A percentile compares a stretch with the other conserved stretches of the same genome.
phyloP scores from a whole-genome alignment of 192 early-diverging fungal genomes.

The Thamnidium elegans region DNA sequence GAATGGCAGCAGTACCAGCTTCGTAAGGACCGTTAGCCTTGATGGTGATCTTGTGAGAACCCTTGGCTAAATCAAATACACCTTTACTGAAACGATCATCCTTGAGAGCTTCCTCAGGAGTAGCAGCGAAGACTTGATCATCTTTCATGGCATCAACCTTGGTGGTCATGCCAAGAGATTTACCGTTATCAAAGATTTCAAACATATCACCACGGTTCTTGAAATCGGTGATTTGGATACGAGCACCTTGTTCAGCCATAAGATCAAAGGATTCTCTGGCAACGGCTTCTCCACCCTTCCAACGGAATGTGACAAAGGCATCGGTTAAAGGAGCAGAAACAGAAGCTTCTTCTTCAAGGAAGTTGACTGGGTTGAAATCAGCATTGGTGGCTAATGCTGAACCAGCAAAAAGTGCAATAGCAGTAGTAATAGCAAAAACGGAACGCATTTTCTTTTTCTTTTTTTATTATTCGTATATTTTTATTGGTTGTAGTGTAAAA shows the following conservation, averaged over 20 bases:
- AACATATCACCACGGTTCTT: constrained; percentile 36
- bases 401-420: constrained; percentile 5
- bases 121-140: constrained; percentile 25
- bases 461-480: not conserved
- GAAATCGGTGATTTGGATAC: constrained; percentile 31
- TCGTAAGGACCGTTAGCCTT: constrained; percentile 25
- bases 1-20: constrained; percentile 32
- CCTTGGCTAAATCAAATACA: constrained; percentile 23
- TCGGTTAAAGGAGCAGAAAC: constrained; percentile 8
- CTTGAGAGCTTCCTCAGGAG: constrained; percentile 30
- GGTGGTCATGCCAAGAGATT: constrained; percentile 20
- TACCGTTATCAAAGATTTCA: constrained; percentile 30
- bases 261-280: constrained; percentile 25
- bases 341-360: not conserved
- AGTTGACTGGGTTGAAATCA: not conserved
- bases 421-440: constrained; percentile 14
- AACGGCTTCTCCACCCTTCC: constrained; percentile 20
- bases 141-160: constrained; percentile 12
- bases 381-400: not conserved
- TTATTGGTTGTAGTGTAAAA: constrained; percentile 1
- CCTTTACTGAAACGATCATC: constrained; percentile 32
- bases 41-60: constrained; percentile 34
- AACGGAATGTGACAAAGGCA: constrained; percentile 27
- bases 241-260: constrained; percentile 11
- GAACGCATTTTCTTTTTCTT: constrained; percentile 9